Conservation (phyloP, 169 alveolate genomes). For the Miamiensis avidus region DNA sequence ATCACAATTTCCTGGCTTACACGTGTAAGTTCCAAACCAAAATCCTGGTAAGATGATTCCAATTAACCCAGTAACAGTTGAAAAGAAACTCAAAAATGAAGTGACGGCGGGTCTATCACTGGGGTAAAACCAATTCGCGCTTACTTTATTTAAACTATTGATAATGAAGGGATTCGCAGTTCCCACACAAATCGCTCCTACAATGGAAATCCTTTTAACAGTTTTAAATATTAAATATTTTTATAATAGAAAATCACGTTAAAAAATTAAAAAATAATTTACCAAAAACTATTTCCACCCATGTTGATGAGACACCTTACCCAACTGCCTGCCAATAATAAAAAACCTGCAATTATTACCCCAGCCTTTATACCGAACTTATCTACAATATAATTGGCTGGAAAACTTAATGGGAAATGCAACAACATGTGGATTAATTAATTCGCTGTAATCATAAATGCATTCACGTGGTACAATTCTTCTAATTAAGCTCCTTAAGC, state of each 20-base stretch:
- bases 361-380: slow-evolving; percentile 26
- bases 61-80: slow-evolving; percentile 13
- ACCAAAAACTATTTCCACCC: neutral
- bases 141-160: slow-evolving; percentile 13
- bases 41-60: slow-evolving; percentile 4
- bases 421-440: slow-evolving; percentile 14
- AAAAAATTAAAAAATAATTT: no score
- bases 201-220: neutral
- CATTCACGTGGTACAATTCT: neutral
- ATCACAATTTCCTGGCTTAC: neutral
- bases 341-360: slow-evolving; percentile 2
- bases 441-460: neutral
- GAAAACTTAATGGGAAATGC: slow-evolving; percentile 16
- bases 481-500: slow-evolving; percentile 8
- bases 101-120: slow-evolving; percentile 15
- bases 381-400: slow-evolving; percentile 22
- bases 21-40: slow-evolving; percentile 14
- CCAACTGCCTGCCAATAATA: slow-evolving; percentile 16
- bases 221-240: no score
- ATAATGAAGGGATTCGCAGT: slow-evolving; percentile 29
- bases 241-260: no score
- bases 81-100: slow-evolving; percentile 21
- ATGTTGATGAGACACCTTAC: slow-evolving; percentile 8
- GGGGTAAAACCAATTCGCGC: slow-evolving; percentile 21
- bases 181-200: slow-evolving; percentile 14